Evolutionary conservation across 139 green algal species (phyloP), one percentile per base, ranked within the genome.

Genomic region (Coelastrella sp.): DNA sequence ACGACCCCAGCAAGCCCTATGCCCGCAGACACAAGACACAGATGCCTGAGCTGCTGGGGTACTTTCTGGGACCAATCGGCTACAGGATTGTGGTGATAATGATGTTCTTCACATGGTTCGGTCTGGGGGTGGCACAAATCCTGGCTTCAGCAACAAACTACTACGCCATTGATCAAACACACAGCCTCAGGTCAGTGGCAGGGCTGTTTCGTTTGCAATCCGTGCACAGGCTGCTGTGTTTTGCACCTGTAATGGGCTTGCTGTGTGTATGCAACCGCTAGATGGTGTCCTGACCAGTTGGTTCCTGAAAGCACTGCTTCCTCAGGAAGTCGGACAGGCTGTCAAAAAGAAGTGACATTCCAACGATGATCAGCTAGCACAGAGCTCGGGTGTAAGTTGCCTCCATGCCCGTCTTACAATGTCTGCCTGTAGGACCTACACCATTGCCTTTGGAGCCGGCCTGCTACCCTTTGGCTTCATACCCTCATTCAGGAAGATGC

Each of bases 401-500:
- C 32, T 47, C 32, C 32, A 47, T 47, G 32, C 32, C 32, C 32
- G 32, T 32, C 73, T 54, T 4, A 3, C 23, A 19, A 47, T 16
- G 22, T 5, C 23, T 56, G 17, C 17, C 73, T 78, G 73, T 19
- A 78, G 74, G 74, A 80, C 74, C 13, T 80, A 80, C 22, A 80
- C 74, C 3, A 80, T 80, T 32, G 23, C 23, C 6, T 80, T 80
- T 58, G 74, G 74, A 19, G 74, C 74, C 22, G 58, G 19, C 22
- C 22, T 80, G 74, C 74, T 80, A 23, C 74, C 74, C 4, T 80
- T 80, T 60, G 74, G 74, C 74, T 58, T 80, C 74, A 80, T 80
- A 13, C 74, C 74, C 11, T 59, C n/a, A 22, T 80, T 80, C 22
- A 57, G 74, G 7, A 80, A 80, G 22, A 80, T 80, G 74, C 74